Conservation (phyloP, 1,139 yeast genomes). For the Blastobotrys aristatus region DNA sequence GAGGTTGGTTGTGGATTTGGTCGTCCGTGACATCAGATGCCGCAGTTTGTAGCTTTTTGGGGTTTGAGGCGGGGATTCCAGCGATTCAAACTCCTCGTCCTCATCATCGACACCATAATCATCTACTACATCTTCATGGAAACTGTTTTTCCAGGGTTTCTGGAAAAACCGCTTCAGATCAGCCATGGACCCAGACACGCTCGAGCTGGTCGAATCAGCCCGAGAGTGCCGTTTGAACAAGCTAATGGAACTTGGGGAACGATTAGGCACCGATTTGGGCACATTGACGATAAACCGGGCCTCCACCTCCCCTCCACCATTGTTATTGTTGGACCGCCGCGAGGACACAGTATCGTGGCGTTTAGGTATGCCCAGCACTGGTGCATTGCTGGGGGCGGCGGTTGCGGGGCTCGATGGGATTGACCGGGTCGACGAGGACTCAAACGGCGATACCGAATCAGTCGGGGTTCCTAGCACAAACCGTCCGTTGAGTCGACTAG, state of each 20-base stretch:
- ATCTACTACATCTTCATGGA: constrained; percentile 1
- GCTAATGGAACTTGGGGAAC: constrained; percentile 28
- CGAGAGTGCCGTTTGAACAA: constrained; percentile 23
- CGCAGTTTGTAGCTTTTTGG: constrained; percentile 5
- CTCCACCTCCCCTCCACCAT: constrained; percentile 18
- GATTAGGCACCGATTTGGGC: constrained; percentile 16
- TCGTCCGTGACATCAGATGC: constrained; percentile 13
- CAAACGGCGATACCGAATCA: constrained; percentile 10
- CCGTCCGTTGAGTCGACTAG: constrained; percentile 5
- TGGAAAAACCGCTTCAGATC: constrained; percentile 33
- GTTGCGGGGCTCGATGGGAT: constrained; percentile 8
- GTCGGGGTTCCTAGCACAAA: constrained; percentile 13
- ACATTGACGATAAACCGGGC: constrained; percentile 25
- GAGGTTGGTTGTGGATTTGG: constrained; percentile 20
- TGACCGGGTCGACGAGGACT: constrained; percentile 7
- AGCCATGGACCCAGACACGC: constrained; percentile 26
- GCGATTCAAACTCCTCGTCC: constrained; percentile 6
- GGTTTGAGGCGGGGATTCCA: background rate
- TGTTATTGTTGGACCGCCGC: background rate
- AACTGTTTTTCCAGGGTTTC: constrained; percentile 20
- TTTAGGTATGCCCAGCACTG: constrained; percentile 2
- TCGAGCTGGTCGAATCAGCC: constrained; percentile 22
- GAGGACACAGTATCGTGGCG: constrained; percentile 6
- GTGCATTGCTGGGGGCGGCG: too few relatives aligned
- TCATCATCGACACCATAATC: constrained; percentile 9